Base-by-base conservation (phyloP, 2,329 filamentous ascomycete genomes). In the Botrytis porri region DNA sequence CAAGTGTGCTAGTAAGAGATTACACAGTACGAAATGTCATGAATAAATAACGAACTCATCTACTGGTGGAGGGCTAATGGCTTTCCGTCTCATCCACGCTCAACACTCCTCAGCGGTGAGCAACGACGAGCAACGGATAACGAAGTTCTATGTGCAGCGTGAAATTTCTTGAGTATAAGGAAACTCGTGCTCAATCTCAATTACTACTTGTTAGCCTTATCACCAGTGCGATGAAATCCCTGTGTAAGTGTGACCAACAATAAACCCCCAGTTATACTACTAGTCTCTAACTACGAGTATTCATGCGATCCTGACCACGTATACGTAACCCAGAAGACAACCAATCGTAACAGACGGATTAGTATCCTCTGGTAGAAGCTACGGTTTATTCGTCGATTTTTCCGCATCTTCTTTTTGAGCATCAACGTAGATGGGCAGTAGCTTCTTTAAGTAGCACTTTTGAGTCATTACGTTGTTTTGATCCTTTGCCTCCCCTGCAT, bases 321-420 rank as follows among this genome's bases (percentile, higher is more conserved):
- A 0, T 3, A 48, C 20, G 3, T 48, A 20, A 25, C 45, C 25
- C 8, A 4, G 3, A 48, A 25, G 10, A 22, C 45, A 48, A 48
- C 1, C 9, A 1, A 10, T 48, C 0, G 45, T 48, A 4, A 48
- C 9, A 54, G 1, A 16, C 1, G 5, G n/a, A 5, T 54, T 16
- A n/a, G 25, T 16, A 29, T 16, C 12, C 5, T 29, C 5, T 29
- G 16, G 25, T 29, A 16, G 6, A 16, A 54, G 4, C 25, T 3
- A 29, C 48, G 12, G 6, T 29, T 54, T 54, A 29, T 16, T 16
- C 5, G 25, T 54, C 51, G n/a, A n/a, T 3, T 54, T 14, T n/a
- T 14, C 12, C 25, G 12, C 12, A 16, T 54, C 4, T 6, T 3
- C n/a, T 54, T 7, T 3, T n/a, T 7, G 0, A 29, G 51, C 51